Evolutionary conservation across 805 yeast genomes (phyloP), one percentile per base, ranked within the genome.

Genomic region (Candida sakaeoensis): DNA sequence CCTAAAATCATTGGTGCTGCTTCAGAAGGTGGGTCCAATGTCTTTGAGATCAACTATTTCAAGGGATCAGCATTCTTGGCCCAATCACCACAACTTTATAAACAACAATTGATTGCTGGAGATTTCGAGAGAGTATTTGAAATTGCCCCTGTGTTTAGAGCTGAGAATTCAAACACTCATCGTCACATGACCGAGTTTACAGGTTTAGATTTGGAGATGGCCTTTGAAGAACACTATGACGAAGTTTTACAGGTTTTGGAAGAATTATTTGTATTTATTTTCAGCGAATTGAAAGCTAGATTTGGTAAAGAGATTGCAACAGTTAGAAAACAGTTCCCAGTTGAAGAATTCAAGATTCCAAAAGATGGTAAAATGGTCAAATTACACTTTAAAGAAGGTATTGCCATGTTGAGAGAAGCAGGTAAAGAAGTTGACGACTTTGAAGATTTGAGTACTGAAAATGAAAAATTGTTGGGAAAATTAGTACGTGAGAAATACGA

Each of bases 171-270:
- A 46, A 90, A 93, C 74, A 91, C 99, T 15, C 98, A 93, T 67
- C 90, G 99, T 72, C 99, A 93, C 68, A 83, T 93, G 95, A 93
- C 99, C 42, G 99, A 93, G 69, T 93, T 93, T 64, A 85, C 85
- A 46, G 99, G 99, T 43, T 80, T 95, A 55, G 99, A 93, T 74
- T 69, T 93, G 69, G 99, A 93, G 70, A 89, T 93, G 95, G 86
- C 96, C 8, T 85, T 93, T 59, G 98, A 93, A 71, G 96, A 90
- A 70, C 97, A 93, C 70, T 93, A 93, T 65, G 95, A 93, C 59
- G 99, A 93, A 72, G 95, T 82, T 33, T 65, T 77, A 52, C 78
- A 74, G 37, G 63, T 72, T 32, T 64, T 82, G 51, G 70, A 73
- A 32, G 90, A 83, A 44, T 72, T 93, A 67, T 91, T 93, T 57